Evolutionary conservation across 169 alveolate species (phyloP), one percentile per base, ranked within the genome.

Genomic region (Babesia caballi): DNA sequence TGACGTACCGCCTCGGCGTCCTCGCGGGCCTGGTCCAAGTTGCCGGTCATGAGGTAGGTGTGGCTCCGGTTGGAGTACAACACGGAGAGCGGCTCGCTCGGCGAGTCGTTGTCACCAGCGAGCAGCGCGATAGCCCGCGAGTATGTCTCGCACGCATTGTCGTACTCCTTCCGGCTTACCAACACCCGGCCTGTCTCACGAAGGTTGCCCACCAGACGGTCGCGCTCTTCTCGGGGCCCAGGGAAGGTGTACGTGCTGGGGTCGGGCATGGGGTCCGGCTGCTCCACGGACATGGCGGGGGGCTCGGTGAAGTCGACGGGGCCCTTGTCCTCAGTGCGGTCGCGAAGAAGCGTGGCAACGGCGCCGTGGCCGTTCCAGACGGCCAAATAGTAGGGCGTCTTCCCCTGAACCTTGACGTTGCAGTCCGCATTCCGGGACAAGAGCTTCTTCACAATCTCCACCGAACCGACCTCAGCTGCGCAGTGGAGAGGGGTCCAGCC

Each of bases 401-500:
- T 77, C 14, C 72, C 80, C 80, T 77, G 66, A n/a, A 58, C 56
- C 71, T 66, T 57, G 19, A 77, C 32, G 49, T 77, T 77, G 50
- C 77, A 46, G 56, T 88, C 87, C 1, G 93, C 91, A 14, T 70
- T 68, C 27, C 46, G 40, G 17, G 38, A 68, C 8, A 66, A 52
- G 47, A 88, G 78, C 36, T 66, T 67, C 59, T 78, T 71, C 17
- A 73, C 89, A 3, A 88, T 52, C 14, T 73, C 84, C 30, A 58
- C 58, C 35, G 76, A 47, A 0, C 93, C 93, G 49, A 61, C 53
- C 74, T 81, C 89, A 0, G 91, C 77, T 0, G 93, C 93, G 52
- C 90, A 86, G 56, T 88, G 93, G 21, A 88, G 66, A 25, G 91
- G 73, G n/a, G 93, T 68, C 88, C 88, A 80, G n/a, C 88, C 88